A percentile compares a stretch with the other conserved stretches of the same genome.
phyloP scores from a whole-genome alignment of 352 stramenopile genomes.

The Thalassiosira tumida region DNA sequence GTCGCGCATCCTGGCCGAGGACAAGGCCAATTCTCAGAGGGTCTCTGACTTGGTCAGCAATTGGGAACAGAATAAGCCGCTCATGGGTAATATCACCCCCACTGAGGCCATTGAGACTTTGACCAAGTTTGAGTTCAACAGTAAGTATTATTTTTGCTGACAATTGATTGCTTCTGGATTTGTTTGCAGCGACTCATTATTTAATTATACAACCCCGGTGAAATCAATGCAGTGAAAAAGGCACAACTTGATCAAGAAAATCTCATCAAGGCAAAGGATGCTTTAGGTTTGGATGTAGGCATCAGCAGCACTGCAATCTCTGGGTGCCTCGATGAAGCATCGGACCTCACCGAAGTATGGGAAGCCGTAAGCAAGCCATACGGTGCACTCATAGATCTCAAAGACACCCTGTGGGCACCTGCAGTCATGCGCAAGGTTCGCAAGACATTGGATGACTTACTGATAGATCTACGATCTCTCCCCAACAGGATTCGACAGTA shows the following conservation, averaged over 20 bases:
- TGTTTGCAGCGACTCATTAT: neutral
- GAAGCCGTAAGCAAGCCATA: constrained; percentile 94
- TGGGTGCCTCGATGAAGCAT: constrained; percentile 92
- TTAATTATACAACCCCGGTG: neutral
- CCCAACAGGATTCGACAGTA: constrained; percentile 98
- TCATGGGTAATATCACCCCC: constrained; percentile 91
- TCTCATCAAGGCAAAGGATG: constrained; percentile 95
- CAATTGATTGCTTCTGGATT: neutral
- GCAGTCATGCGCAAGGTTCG: constrained; percentile 96
- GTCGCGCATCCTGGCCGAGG: constrained; percentile 97
- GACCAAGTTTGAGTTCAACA: constrained; percentile 91
- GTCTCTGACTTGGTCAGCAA: constrained; percentile 88
- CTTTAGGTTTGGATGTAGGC: constrained; percentile 93
- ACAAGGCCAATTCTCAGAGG: constrained; percentile 92
- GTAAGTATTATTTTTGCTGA: neutral
- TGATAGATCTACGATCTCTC: constrained; percentile 95
- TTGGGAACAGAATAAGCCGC: constrained; percentile 92
- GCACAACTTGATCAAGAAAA: constrained; percentile 95
- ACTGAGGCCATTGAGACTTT: constrained; percentile 90
- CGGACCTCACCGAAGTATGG: constrained; percentile 98
- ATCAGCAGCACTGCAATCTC: constrained; percentile 90
- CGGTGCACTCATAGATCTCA: constrained; percentile 93
- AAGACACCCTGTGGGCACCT: constrained; percentile 95
- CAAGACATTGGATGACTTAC: constrained; percentile 96
- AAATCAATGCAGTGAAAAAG: constrained; percentile 84